These are phyloP conservation scores for Earliella scabrosa DNA, from an alignment of 1,284 basidiomycete species.

Conservation along the genomic window DNA sequence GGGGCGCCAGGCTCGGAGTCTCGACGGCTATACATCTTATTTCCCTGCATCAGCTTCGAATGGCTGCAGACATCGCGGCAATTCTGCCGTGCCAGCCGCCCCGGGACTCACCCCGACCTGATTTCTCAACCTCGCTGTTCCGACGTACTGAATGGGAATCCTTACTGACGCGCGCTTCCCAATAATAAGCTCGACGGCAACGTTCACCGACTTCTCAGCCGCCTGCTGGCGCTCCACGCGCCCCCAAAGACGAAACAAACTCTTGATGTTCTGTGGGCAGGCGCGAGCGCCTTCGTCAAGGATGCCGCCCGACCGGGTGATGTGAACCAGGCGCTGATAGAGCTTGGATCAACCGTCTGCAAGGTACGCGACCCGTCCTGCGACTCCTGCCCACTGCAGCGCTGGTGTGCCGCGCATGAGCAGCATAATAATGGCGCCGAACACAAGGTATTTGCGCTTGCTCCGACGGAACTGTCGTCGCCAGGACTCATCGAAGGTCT, in stretches of 20 bases:
- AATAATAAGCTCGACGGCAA: slow-evolving; percentile 86
- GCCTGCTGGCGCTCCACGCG: slow-evolving; percentile 83
- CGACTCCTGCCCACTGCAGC: slow-evolving; percentile 67
- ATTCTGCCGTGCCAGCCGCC: background rate
- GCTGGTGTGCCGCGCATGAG: slow-evolving; percentile 69
- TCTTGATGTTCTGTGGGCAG: slow-evolving; percentile 82
- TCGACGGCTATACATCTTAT: slow-evolving; percentile 7
- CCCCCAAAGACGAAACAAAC: slow-evolving; percentile 79
- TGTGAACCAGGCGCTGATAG: slow-evolving; percentile 88
- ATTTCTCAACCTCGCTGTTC: background rate
- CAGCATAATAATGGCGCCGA: slow-evolving; percentile 28
- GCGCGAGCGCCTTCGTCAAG: slow-evolving; percentile 72
- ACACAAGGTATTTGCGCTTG: slow-evolving; percentile 1
- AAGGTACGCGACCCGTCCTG: slow-evolving; percentile 83
- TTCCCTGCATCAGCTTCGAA: slow-evolving; percentile 14
- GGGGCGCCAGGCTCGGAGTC: background rate
- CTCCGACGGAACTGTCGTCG: slow-evolving; percentile 1
- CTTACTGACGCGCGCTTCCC: slow-evolving; percentile 7
- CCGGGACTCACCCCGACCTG: background rate
- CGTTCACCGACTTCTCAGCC: slow-evolving; percentile 82
- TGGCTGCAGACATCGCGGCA: slow-evolving; percentile 5
- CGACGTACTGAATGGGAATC: slow-evolving; percentile 1
- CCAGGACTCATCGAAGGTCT: slow-evolving; percentile 9
- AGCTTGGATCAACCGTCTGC: slow-evolving; percentile 90
- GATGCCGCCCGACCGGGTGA: slow-evolving; percentile 68